Base-by-base conservation (phyloP, 1,284 basidiomycete genomes). In the Laetiporus sulphureus region DNA sequence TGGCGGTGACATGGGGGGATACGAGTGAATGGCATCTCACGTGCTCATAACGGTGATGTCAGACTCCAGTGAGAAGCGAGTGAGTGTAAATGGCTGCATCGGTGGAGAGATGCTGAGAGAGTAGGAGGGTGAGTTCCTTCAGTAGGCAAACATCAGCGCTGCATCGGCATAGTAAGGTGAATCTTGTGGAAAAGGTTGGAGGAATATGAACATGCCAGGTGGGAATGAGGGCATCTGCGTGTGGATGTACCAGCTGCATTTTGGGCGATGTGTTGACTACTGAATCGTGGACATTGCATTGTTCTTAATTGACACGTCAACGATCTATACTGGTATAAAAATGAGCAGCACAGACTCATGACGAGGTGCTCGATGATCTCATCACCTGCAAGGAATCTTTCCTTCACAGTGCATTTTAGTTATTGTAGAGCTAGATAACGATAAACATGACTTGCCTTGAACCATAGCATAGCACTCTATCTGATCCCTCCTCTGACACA, bases 221-320 rank as follows among this genome's bases (percentile, higher is more conserved):
- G 79, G 79, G 47, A 83, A 84, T 5, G 66, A 56, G 0, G 84
- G 83, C 1, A 82, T 66, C 16, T 79, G 72, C 16, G 88, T 63
- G 36, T 80, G 79, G 47, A 89, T 77, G 58, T 88, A 88, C 85
- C 85, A 89, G 19, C 85, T 85, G 25, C 81, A 74, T 48, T 77
- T 74, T 2, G 85, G 85, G 6, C 78, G 73, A 54, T 87, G 85
- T 20, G 87, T 76, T 16, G 73, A 75, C 85, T 85, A 89, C 42
- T 73, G 70, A 5, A 85, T 60, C 0, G 71, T 72, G 16, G 72
- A 76, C 3, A 74, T 79, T 22, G 75, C 69, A 36, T 81, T 82
- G 47, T 86, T 77, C 82, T 85, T 23, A 10, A 10, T 15, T 44
- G n/a, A 36, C 24, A 32, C 22, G 7, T 37, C 21, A 40, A 25